Percentiles rank a stretch among this genome's conserved stretches.
phyloP scores from a whole-genome alignment of 306 rosid species.

The Trichosanthes truncata region DNA sequence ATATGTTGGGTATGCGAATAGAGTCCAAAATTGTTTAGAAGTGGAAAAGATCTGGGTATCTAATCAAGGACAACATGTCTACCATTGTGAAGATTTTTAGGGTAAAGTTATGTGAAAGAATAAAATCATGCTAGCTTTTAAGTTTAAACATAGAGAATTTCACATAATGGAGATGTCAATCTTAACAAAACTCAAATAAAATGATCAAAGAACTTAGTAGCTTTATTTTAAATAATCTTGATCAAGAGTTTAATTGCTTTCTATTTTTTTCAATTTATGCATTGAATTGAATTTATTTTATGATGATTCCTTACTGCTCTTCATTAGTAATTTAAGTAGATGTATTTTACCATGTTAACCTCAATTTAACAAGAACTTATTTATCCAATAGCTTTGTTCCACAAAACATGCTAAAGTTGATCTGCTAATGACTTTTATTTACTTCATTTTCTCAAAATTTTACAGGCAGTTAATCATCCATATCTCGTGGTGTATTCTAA shows the following conservation, averaged over 20 bases:
- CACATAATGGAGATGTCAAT: too few relatives aligned
- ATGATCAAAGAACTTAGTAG: too few relatives aligned
- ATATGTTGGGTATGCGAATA: neutral
- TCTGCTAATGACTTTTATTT: neutral
- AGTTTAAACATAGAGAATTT: too few relatives aligned
- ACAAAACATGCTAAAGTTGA: neutral
- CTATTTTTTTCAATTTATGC: neutral
- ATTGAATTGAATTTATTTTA: neutral
- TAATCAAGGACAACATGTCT: neutral
- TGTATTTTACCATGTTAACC: neutral
- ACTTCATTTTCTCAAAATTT: neutral
- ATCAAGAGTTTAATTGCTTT: neutral
- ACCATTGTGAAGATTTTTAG: too few relatives aligned
- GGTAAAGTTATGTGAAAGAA: neutral
- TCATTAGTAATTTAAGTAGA: neutral
- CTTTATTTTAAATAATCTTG: too few relatives aligned
- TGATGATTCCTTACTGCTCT: neutral
- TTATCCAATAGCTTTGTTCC: neutral
- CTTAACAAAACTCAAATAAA: too few relatives aligned
- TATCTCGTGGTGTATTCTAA: conserved; percentile 80
- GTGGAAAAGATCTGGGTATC: neutral
- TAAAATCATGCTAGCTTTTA: neutral
- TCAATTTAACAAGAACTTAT: neutral
- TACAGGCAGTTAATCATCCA: conserved; percentile 85
- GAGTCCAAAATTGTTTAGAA: neutral